Evolutionary conservation across 2,329 filamentous ascomycete genomes (phyloP).

Genomic region (Grosmannia huntii): DNA sequence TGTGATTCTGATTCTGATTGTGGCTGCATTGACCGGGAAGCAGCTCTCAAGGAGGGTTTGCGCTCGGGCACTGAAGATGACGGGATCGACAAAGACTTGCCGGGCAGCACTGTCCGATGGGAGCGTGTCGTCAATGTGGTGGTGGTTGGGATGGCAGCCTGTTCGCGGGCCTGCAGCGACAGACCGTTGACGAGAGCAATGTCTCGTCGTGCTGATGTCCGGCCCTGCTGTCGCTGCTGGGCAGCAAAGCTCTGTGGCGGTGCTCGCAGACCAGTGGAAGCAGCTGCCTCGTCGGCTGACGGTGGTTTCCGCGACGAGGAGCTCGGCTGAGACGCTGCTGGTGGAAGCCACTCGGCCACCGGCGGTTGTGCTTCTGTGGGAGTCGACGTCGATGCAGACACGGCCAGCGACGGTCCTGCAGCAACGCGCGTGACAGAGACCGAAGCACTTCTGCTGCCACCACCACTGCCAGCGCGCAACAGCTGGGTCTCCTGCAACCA

Average conservation of each 20-base stretch:
- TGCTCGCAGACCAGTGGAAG: constrained; percentile 29
- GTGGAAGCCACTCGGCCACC: constrained; percentile 5
- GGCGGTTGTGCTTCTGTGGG: neutral
- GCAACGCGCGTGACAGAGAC: neutral
- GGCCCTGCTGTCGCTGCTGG: constrained; percentile 47
- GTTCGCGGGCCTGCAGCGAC: constrained; percentile 13
- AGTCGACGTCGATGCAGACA: neutral
- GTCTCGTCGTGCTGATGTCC: constrained; percentile 16
- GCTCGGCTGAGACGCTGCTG: constrained; percentile 14
- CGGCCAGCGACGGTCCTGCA: neutral
- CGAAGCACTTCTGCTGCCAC: neutral
- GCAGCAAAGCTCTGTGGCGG: constrained; percentile 54
- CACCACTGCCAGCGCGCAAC: neutral
- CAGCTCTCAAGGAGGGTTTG: neutral
- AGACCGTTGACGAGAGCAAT: constrained; percentile 9
- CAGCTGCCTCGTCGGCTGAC: constrained; percentile 15
- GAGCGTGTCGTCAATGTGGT: neutral
- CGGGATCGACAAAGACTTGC: neutral
- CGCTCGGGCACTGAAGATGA: neutral
- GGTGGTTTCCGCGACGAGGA: neutral
- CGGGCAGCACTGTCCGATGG: neutral
- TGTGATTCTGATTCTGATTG: neutral
- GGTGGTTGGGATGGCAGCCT: constrained; percentile 5
- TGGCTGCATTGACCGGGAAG: neutral
- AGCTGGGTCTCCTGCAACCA: constrained; percentile 41